Percentiles rank a stretch among this genome's conserved stretches.
These are phyloP conservation scores for Adansonia rubrostipa DNA, from an alignment of 441 rosid genomes.

Conservation along the genomic window DNA sequence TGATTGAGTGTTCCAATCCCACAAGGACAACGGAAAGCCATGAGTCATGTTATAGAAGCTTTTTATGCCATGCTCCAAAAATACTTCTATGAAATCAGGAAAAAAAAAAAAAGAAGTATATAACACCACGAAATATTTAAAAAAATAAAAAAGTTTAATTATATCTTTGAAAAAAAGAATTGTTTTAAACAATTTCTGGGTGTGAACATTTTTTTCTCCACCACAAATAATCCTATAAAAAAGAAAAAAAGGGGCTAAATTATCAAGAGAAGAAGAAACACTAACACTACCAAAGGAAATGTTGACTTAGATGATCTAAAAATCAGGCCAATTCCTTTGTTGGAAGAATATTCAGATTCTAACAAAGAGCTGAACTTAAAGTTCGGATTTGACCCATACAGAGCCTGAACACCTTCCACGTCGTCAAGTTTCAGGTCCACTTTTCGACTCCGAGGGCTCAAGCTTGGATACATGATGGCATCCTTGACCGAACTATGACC, in stretches of 20 bases:
- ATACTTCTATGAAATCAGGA: too few species aligned
- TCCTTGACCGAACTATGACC: conserved; percentile 73
- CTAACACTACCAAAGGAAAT: conserved; percentile 39
- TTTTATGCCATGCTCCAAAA: too few species aligned
- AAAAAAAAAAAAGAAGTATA: too few species aligned
- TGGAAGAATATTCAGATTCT: conserved; percentile 55
- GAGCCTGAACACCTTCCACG: conserved; percentile 71
- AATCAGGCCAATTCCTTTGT: conserved; percentile 29
- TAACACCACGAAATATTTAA: too few species aligned
- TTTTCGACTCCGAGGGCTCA: conserved; percentile 62
- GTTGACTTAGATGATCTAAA: conserved; percentile 38
- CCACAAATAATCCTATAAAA: too few species aligned
- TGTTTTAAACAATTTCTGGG: neutral
- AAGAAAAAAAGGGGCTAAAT: neutral
- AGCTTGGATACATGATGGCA: conserved; percentile 93
- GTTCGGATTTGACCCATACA: conserved; percentile 81
- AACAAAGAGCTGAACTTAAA: conserved; percentile 57
- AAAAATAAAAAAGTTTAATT: neutral
- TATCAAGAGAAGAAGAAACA: conserved; percentile 32
- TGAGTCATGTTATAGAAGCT: too few species aligned
- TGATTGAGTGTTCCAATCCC: too few species aligned
- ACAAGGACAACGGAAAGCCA: too few species aligned
- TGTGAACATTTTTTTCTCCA: neutral
- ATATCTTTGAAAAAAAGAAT: neutral
- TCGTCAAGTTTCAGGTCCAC: conserved; percentile 75